Base-by-base conservation (phyloP, 768 basidiomycete genomes). In the Lactifluus echinatus region DNA sequence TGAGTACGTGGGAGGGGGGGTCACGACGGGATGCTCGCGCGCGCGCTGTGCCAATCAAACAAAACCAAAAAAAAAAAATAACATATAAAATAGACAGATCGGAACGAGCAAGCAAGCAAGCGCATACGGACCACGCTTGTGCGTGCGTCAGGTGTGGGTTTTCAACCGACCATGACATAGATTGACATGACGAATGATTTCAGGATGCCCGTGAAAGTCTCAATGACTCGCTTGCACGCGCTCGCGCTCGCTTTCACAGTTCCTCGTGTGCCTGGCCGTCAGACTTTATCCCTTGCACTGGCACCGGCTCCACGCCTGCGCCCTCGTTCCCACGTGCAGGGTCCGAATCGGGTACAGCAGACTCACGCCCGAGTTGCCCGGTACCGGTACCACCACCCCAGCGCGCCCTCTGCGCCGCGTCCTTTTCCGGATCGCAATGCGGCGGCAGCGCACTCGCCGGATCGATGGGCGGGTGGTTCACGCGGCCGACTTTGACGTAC, bases 401-500 rank as follows among this genome's bases (percentile, higher is more conserved):
- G 15, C 55, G 37, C 63, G 66, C 31, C 46, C 55, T 37, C 46
- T 62, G 49, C 28, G 39, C 57, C 39, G 21, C 61, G 6, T 55
- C 72, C 65, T 84, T 81, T 73, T 84, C 80, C 34, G 84, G 74
- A 61, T 87, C 76, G 66, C 89, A 92, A 57, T 83, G 85, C 61
- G 79, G 81, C 19, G 84, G 88, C 63, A 87, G 76, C n/a, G 87
- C 84, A 62, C 77, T 84, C 28, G 73, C 67, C 42, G 87, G 88
- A 71, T 92, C 86, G 68, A 89, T 89, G 29, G 88, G 82, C 43
- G 74, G 78, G 66, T 91, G 89, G 4, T 75, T 71, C 21, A 96
- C 89, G 55, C 72, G 81, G 21, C 93, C 93, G 40, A 91, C 81
- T 66, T 85, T 85, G 53, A 66, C 64, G 69, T 98, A 98, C 59